phyloP scores from a whole-genome alignment of 805 yeast genomes.

The Ogataea henricii region DNA sequence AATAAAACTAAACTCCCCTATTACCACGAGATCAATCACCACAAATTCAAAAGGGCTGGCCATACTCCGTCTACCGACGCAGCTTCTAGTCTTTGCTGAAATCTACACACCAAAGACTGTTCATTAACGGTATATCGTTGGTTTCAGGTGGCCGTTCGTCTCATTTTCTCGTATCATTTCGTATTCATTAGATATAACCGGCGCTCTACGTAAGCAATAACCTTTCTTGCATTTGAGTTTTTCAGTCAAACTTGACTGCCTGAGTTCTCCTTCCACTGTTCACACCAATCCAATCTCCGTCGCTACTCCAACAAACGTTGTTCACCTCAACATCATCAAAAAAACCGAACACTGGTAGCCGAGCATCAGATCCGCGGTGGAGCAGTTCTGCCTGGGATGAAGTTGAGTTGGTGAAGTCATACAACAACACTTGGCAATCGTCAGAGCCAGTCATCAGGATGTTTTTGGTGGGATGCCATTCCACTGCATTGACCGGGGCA shows the following conservation, averaged over 20 bases:
- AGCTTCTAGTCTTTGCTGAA: too few species aligned
- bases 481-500: slow-evolving; percentile 67
- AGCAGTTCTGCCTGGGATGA: neutral
- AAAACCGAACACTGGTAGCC: slow-evolving; percentile 44
- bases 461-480: slow-evolving; percentile 83
- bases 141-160: too few species aligned
- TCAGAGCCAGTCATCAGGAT: slow-evolving; percentile 65
- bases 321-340: slow-evolving; percentile 73
- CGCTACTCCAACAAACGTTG: slow-evolving; percentile 69
- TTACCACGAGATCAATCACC: too few species aligned
- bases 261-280: slow-evolving; percentile 71
- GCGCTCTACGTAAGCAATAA: neutral
- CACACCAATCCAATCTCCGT: slow-evolving; percentile 82
- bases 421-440: slow-evolving; percentile 70
- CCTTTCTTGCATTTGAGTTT: neutral
- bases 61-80: too few species aligned
- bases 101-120: too few species aligned
- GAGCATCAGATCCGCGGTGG: slow-evolving; percentile 16
- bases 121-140: too few species aligned
- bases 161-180: too few species aligned
- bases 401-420: slow-evolving; percentile 53
- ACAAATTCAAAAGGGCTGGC: too few species aligned
- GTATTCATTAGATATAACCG: too few species aligned
- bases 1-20: too few species aligned
- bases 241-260: slow-evolving; percentile 43